A percentile compares a stretch with the other conserved stretches of the same genome.
phyloP scores from a whole-genome alignment of 176 grass and related monocot species.

The Paspalum vaginatum region DNA sequence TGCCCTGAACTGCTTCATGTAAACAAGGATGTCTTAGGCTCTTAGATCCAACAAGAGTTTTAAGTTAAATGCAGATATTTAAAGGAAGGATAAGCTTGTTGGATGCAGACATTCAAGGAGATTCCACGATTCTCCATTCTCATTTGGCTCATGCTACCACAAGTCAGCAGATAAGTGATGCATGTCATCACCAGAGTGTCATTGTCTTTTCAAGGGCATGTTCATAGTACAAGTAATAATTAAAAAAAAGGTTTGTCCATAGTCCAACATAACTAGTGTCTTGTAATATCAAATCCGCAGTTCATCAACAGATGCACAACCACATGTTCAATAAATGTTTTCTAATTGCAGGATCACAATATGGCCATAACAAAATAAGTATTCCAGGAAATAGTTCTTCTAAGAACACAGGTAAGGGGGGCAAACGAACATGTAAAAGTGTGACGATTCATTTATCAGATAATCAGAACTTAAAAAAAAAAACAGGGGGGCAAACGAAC shows the following conservation, averaged over 20 bases:
- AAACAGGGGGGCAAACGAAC: too few species aligned
- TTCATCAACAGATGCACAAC: background rate
- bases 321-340: background rate
- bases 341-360: too few species aligned
- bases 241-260: background rate
- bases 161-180: background rate
- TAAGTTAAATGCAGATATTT: background rate
- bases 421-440: too few species aligned
- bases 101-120: background rate
- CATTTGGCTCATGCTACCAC: background rate
- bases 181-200: background rate
- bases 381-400: too few species aligned
- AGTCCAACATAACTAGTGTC: background rate
- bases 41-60: too few species aligned
- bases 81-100: background rate
- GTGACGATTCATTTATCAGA: too few species aligned
- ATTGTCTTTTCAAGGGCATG: conserved; percentile 1
- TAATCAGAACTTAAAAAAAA: too few species aligned
- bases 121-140: background rate
- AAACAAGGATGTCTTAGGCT: conserved; percentile 9
- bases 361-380: too few species aligned
- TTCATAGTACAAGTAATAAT: background rate
- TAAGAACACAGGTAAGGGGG: too few species aligned
- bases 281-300: background rate
- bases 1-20: conserved; percentile 53